Percentiles rank a stretch among this genome's conserved stretches.
Evolutionary conservation across 2,329 filamentous ascomycete genomes (phyloP).

Genomic region (Exophiala alcalophila): DNA sequence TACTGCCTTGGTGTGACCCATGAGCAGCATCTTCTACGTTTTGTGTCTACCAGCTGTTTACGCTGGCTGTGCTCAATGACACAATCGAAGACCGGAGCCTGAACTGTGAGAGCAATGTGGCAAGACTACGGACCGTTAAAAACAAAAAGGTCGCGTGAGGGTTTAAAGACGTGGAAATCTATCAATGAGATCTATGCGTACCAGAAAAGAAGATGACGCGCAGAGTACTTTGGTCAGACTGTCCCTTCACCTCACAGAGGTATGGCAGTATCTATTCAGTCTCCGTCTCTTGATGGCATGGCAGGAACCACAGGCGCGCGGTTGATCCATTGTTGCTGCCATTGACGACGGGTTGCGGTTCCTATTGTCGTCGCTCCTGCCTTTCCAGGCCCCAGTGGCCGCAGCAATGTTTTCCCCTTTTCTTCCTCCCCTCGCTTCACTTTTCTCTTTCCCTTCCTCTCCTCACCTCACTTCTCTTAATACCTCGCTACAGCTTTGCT

Average conservation of each 20-base stretch:
- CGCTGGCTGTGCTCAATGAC: too few species aligned
- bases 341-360: slow-evolving; percentile 6
- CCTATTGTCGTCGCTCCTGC: slow-evolving; percentile 16
- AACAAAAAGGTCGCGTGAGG: too few species aligned
- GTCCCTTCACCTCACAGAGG: too few species aligned
- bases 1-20: too few species aligned
- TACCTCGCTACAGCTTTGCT: slow-evolving; percentile 29
- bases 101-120: too few species aligned
- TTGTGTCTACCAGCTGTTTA: too few species aligned
- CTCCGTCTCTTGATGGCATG: slow-evolving; percentile 9
- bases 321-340: slow-evolving; percentile 9
- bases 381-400: not conserved
- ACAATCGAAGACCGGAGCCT: too few species aligned
- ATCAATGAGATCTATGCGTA: not conserved
- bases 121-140: too few species aligned
- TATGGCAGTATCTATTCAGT: slow-evolving; percentile 3
- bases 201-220: not conserved
- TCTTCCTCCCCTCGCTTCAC: slow-evolving; percentile 11
- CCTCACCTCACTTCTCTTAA: slow-evolving; percentile 24
- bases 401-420: slow-evolving; percentile 5
- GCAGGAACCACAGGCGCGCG: too few species aligned
- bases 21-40: too few species aligned
- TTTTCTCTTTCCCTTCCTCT: slow-evolving; percentile 15
- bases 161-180: too few species aligned
- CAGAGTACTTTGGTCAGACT: too few species aligned